Conservation (phyloP, 139 green algal genomes). For the Axilococcus clingmanii region DNA sequence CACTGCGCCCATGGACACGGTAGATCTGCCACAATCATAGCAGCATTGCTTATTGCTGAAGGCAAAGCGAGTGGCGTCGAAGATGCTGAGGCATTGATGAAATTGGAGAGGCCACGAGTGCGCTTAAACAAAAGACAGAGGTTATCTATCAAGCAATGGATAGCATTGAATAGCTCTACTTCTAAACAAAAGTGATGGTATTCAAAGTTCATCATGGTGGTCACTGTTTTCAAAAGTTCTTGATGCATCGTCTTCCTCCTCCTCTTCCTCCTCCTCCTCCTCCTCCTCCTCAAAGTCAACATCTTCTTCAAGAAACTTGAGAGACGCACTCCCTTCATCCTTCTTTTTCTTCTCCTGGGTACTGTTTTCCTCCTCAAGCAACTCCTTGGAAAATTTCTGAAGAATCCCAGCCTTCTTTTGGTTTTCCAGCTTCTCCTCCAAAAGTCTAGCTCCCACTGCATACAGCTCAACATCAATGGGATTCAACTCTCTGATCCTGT, state of each 20-base stretch:
- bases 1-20: slow-evolving; percentile 59
- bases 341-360: too few species aligned
- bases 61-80: slow-evolving; percentile 3
- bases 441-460: slow-evolving; percentile 17
- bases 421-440: slow-evolving; percentile 8
- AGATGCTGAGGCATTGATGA: slow-evolving; percentile 12
- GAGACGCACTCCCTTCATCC: neutral
- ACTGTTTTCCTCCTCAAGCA: too few species aligned
- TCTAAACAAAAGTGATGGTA: neutral
- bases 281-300: neutral
- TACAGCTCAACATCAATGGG: slow-evolving; percentile 20
- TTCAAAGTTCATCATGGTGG: neutral
- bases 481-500: slow-evolving; percentile 27
- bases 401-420: slow-evolving; percentile 1
- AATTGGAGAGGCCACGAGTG: slow-evolving; percentile 25
- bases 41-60: slow-evolving; percentile 34
- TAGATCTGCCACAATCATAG: slow-evolving; percentile 37
- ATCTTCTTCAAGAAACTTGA: neutral
- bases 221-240: neutral
- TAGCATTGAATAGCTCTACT: neutral
- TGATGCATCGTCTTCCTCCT: neutral
- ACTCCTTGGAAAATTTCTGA: neutral
- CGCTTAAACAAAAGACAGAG: slow-evolving; percentile 28
- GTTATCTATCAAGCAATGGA: slow-evolving; percentile 22
- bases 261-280: neutral